phyloP scores from a whole-genome alignment of 169 alveolate species.

The Cryptosporidium viatorum region DNA sequence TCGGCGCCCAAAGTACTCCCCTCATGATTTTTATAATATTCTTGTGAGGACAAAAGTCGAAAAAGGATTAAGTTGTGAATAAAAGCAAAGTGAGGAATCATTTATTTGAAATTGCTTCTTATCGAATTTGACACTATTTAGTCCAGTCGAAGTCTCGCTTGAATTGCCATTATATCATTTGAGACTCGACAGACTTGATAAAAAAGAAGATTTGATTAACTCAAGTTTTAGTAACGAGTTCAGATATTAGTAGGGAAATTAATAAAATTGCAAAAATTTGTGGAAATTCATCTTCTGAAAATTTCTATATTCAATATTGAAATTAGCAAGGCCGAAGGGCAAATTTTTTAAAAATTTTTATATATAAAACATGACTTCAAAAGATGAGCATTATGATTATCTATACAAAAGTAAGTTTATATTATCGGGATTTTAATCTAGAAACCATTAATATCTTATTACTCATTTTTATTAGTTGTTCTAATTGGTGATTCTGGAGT shows the following conservation, averaged over 20 bases:
- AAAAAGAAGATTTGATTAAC: neutral
- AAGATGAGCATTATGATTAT: slow-evolving; percentile 84
- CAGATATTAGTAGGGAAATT: neutral
- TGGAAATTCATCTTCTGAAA: slow-evolving; percentile 21
- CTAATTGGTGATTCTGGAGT: slow-evolving; percentile 95
- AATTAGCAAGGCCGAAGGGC: slow-evolving; percentile 29
- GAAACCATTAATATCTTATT: neutral
- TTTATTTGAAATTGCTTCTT: neutral
- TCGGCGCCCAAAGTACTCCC: slow-evolving; percentile 27
- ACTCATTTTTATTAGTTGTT: slow-evolving; percentile 77
- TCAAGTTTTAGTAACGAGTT: neutral
- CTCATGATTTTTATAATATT: neutral
- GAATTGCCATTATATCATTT: neutral
- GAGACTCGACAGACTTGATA: slow-evolving; percentile 4
- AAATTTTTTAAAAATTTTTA: slow-evolving; percentile 7
- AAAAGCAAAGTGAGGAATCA: neutral
- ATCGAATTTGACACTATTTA: neutral
- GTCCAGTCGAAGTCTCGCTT: slow-evolving; percentile 13
- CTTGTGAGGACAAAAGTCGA: slow-evolving; percentile 18
- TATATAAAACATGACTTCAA: slow-evolving; percentile 77
- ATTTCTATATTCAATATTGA: slow-evolving; percentile 31
- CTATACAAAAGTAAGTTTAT: slow-evolving; percentile 81
- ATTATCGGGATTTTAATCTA: neutral
- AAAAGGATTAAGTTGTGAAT: slow-evolving; percentile 1
- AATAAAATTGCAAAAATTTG: slow-evolving; percentile 1